These are phyloP conservation scores for Tilletia setariae DNA, from an alignment of 1,284 basidiomycete genomes.

Conservation along the genomic window DNA sequence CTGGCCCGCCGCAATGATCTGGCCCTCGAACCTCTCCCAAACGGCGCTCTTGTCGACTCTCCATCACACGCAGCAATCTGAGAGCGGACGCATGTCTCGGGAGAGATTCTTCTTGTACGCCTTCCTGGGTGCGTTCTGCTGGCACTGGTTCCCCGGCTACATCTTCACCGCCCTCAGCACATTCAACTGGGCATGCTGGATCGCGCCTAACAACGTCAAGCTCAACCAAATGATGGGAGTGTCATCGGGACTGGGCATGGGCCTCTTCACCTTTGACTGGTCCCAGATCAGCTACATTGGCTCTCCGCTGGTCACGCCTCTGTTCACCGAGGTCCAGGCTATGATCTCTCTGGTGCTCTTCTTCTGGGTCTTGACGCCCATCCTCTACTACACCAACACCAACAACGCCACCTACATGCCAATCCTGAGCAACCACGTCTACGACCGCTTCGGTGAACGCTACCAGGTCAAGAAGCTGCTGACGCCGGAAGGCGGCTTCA, in stretches of 20 bases:
- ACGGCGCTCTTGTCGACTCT: slow-evolving; percentile 1
- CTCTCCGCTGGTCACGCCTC: slow-evolving; percentile 46
- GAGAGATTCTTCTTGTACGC: slow-evolving; percentile 54
- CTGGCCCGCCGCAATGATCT: slow-evolving; percentile 47
- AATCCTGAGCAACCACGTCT: background rate
- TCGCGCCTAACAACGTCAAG: slow-evolving; percentile 39
- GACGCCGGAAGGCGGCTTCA: background rate
- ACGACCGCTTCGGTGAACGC: slow-evolving; percentile 12
- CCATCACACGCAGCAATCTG: slow-evolving; percentile 47
- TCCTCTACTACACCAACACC: slow-evolving; percentile 35
- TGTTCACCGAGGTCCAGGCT: slow-evolving; percentile 31
- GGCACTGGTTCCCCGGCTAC: slow-evolving; percentile 22
- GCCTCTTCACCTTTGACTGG: slow-evolving; percentile 59
- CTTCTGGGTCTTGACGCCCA: slow-evolving; percentile 27
- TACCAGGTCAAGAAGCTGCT: slow-evolving; percentile 11
- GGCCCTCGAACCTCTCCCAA: slow-evolving; percentile 14
- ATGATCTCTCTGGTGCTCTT: background rate
- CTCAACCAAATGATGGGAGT: slow-evolving; percentile 27
- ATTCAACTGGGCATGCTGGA: slow-evolving; percentile 67
- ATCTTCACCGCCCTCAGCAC: slow-evolving; percentile 58
- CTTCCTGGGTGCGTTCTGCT: slow-evolving; percentile 52
- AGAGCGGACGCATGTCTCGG: slow-evolving; percentile 56
- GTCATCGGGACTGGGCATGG: slow-evolving; percentile 52
- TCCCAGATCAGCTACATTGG: slow-evolving; percentile 45
- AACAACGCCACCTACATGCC: slow-evolving; percentile 5